Percentiles rank a stretch among this genome's conserved stretches.
These are phyloP conservation scores for Nicotiana undulata DNA, from an alignment of 257 asterid genomes.

Conservation along the genomic window DNA sequence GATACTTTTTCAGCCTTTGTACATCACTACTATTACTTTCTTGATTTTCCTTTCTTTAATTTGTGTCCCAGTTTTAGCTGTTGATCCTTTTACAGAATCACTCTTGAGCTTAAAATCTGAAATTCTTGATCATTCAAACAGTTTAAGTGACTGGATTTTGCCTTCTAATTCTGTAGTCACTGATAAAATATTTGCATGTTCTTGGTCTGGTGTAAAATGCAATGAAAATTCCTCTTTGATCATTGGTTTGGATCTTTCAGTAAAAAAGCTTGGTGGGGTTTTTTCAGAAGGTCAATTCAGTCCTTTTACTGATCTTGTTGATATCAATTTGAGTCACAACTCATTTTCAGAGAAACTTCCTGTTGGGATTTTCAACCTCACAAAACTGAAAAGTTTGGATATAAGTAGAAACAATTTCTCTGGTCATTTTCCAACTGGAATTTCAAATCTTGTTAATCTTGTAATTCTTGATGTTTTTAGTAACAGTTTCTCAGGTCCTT, in stretches of 20 bases:
- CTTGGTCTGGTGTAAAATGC: slow-evolving; percentile 82
- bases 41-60: slow-evolving; percentile 23
- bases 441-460: slow-evolving; percentile 38
- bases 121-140: slow-evolving; percentile 42
- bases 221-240: slow-evolving; percentile 43
- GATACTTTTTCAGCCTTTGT: slow-evolving; percentile 40
- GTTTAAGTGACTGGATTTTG: slow-evolving; percentile 55
- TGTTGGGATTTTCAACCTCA: slow-evolving; percentile 48
- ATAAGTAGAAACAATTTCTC: slow-evolving; percentile 92
- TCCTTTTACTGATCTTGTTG: slow-evolving; percentile 42
- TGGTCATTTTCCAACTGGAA: slow-evolving; percentile 77
- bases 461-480: slow-evolving; percentile 90
- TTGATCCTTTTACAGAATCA: slow-evolving; percentile 72
- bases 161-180: slow-evolving; percentile 26
- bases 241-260: slow-evolving; percentile 58
- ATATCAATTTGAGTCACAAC: slow-evolving; percentile 71
- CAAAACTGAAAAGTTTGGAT: slow-evolving; percentile 46
- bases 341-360: slow-evolving; percentile 68
- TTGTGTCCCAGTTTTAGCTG: slow-evolving; percentile 20
- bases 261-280: slow-evolving; percentile 71
- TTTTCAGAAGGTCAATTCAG: slow-evolving; percentile 52
- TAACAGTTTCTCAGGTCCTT: slow-evolving; percentile 82
- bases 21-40: slow-evolving; percentile 18
- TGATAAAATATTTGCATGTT: slow-evolving; percentile 48
- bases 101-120: slow-evolving; percentile 74